phyloP scores from a whole-genome alignment of 129 eudicot genomes.

The Escallonia herrerae region DNA sequence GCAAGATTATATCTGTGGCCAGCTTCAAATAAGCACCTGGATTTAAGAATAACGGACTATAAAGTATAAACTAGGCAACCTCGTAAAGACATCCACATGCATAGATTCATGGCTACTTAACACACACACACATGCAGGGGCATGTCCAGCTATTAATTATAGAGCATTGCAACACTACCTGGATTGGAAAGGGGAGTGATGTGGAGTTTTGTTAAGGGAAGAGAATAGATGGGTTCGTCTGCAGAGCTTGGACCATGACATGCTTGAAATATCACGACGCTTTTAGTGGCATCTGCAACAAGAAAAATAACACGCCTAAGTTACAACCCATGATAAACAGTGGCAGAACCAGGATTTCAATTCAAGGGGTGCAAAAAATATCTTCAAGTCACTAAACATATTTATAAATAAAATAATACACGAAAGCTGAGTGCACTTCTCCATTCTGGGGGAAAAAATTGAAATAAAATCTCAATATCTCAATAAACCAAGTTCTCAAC shows the following conservation, averaged over 20 bases:
- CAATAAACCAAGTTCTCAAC: too few species aligned
- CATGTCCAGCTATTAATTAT: neutral
- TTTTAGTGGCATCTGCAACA: constrained; percentile 9
- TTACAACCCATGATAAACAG: neutral
- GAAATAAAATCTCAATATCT: too few species aligned
- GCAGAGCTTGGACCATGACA: constrained; percentile 42
- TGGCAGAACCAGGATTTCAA: too few species aligned
- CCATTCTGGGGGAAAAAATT: too few species aligned
- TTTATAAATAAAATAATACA: too few species aligned
- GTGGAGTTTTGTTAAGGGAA: constrained; percentile 20
- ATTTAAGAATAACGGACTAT: constrained; percentile 4
- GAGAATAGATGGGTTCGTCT: constrained; percentile 38
- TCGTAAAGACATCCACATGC: neutral
- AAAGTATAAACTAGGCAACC: neutral
- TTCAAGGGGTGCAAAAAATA: too few species aligned
- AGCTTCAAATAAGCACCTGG: constrained; percentile 33
- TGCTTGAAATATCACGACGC: constrained; percentile 17
- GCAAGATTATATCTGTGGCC: constrained; percentile 23
- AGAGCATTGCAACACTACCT: constrained; percentile 27
- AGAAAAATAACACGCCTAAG: neutral
- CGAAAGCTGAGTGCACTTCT: too few species aligned
- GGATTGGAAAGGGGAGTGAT: constrained; percentile 17
- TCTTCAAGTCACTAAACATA: too few species aligned
- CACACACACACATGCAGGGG: neutral
- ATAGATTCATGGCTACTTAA: neutral